Base-by-base conservation (phyloP, 495 filamentous ascomycete genomes). In the Daldinia childiae region DNA sequence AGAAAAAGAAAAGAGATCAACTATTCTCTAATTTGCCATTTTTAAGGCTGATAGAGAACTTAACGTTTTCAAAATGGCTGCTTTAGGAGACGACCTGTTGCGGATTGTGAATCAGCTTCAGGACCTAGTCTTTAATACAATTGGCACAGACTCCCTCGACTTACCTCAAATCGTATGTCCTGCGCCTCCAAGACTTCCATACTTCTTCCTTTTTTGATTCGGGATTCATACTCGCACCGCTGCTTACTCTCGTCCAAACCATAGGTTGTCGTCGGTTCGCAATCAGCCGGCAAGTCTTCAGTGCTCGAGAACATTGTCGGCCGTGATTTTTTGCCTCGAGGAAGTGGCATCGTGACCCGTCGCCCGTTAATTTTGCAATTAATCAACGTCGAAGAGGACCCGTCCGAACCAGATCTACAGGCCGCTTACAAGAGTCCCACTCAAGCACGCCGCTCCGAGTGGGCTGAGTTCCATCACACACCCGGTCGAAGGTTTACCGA, bases 291-390 rank as follows among this genome's bases (percentile, higher is more conserved):
- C 73, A 99, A 99, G 82, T 98, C 95, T n/a, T 98, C 95, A 15
- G 95, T 99, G 19, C 88, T 99, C 62, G 95, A 99, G 81, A 99
- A 99, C 77, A 98, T 99, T 72, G 95, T 99, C 72, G 95, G 96
- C 56, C 88, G 95, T 78, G 95, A 99, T 79, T 99, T 99, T 76
- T 85, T 99, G 32, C 95, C 95, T 62, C 92, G 95, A 77, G 95
- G 95, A 70, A 96, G 93, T 75, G 95, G 95, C 74, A 98, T 99
- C 80, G 95, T 98, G 50, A 99, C 95, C 26, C 87, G 95, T 62
- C 86, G 95, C 72, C 95, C 95, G 9, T 87, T 99, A 70, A 97
- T 99, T 71, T 87, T 99, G 27, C 95, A 99, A 80, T 90, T 99
- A 68, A 98, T 99, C 86, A 99, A 99, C 74, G 89, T 99, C 41